Evolutionary conservation across 371 early-diverging fungal species (phyloP).

Genomic region (Polyrhizophydium stewartii): DNA sequence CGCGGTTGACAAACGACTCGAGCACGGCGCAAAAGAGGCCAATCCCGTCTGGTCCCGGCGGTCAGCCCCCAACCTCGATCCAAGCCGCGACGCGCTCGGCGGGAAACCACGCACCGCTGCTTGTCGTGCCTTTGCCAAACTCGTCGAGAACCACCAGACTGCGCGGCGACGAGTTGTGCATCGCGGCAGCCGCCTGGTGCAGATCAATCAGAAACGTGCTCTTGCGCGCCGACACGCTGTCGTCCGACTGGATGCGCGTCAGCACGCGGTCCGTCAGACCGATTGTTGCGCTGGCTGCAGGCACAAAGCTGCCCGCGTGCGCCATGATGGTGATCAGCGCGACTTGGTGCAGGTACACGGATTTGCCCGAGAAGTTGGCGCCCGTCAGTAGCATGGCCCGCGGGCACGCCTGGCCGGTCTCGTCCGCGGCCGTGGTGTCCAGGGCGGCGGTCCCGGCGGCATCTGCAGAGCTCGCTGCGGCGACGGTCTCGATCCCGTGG

Average conservation of each 20-base stretch:
- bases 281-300: constrained; percentile 45
- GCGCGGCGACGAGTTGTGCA: constrained; percentile 34
- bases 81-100: not conserved
- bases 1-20: constrained; percentile 43
- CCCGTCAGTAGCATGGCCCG: constrained; percentile 64
- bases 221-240: constrained; percentile 34
- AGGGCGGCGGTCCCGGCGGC: not conserved
- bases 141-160: constrained; percentile 65
- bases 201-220: constrained; percentile 70
- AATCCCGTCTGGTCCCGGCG: constrained; percentile 44
- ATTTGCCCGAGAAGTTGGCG: constrained; percentile 76
- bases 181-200: constrained; percentile 57
- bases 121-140: constrained; percentile 49
- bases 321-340: constrained; percentile 73
- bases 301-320: constrained; percentile 75
- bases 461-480: not conserved
- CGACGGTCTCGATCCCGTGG: no score
- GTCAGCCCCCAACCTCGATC: not conserved
- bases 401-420: constrained; percentile 12
- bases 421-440: not conserved
- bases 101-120: not conserved
- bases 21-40: constrained; percentile 56
- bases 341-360: constrained; percentile 74
- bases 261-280: constrained; percentile 57
- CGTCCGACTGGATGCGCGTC: constrained; percentile 48